These are phyloP conservation scores for Sporothrix schenckii DNA, from an alignment of 2,329 filamentous ascomycete genomes.

Conservation along the genomic window DNA sequence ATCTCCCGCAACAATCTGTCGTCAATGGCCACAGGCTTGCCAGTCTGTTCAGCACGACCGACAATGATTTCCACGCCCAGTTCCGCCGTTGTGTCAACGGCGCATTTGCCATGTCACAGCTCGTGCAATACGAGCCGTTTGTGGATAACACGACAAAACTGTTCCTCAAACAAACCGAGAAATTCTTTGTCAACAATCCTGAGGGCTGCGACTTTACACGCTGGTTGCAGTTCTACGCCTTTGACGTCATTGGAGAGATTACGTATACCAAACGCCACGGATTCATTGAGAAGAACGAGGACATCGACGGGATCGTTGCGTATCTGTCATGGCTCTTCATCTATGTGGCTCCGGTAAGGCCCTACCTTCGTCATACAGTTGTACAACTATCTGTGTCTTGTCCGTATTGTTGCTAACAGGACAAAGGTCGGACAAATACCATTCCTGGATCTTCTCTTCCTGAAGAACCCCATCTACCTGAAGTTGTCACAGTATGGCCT, in stretches of 20 bases:
- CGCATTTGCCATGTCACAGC: constrained; percentile 75
- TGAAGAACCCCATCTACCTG: constrained; percentile 75
- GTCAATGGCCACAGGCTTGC: constrained; percentile 68
- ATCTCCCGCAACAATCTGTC: constrained; percentile 75
- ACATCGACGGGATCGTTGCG: constrained; percentile 72
- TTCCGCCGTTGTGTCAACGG: constrained; percentile 75
- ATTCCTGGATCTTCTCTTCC: constrained; percentile 67
- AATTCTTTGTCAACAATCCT: constrained; percentile 53
- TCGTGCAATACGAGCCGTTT: constrained; percentile 78
- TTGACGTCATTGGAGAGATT: constrained; percentile 78
- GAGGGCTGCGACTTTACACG: constrained; percentile 64
- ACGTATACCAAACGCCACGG: constrained; percentile 76
- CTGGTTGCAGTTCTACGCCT: constrained; percentile 81
- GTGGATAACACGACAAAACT: constrained; percentile 74
- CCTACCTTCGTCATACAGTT: neutral
- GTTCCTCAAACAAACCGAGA: constrained; percentile 66
- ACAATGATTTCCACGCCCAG: constrained; percentile 74
- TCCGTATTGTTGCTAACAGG: constrained; percentile 19
- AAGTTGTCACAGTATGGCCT: constrained; percentile 68
- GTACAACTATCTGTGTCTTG: neutral
- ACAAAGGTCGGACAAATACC: constrained; percentile 70
- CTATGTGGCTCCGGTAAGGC: constrained; percentile 65
- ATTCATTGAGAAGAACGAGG: constrained; percentile 73
- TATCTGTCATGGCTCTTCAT: constrained; percentile 67
- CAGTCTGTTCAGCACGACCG: constrained; percentile 75